phyloP scores from a whole-genome alignment of 352 stramenopile species.

The Thraustochytrium striatum region DNA sequence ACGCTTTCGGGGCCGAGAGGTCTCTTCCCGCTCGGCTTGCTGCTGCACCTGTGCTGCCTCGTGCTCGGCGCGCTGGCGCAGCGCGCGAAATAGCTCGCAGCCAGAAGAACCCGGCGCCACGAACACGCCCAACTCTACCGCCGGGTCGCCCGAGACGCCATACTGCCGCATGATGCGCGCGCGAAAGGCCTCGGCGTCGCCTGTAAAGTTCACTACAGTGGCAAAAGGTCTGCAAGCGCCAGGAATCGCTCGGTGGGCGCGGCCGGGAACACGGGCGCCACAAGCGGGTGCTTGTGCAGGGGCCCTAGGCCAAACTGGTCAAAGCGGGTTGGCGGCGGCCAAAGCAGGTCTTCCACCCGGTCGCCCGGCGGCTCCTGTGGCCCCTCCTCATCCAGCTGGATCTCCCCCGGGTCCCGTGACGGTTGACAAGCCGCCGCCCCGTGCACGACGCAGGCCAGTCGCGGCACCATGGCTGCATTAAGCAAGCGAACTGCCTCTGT shows the following conservation, averaged over 20 bases:
- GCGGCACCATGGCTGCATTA: neutral
- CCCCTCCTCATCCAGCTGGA: neutral
- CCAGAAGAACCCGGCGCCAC: no score
- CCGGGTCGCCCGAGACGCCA: no score
- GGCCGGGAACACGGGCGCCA: neutral
- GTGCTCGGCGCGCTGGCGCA: no score
- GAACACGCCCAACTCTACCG: no score
- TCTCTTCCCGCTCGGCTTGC: no score
- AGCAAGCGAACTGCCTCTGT: conserved; percentile 1
- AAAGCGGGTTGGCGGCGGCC: neutral
- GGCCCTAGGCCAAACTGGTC: conserved; percentile 23
- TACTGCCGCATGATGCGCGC: no score
- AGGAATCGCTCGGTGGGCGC: neutral
- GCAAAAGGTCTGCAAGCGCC: no score
- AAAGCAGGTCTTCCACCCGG: neutral
- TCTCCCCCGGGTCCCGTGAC: neutral
- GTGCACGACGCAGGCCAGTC: neutral
- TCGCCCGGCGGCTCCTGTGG: neutral
- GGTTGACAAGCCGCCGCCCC: neutral
- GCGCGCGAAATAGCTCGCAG: no score
- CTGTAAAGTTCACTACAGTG: no score
- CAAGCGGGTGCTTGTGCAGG: neutral
- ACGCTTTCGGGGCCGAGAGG: no score
- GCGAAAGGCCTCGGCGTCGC: no score
- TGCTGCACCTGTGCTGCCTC: no score